Base-by-base conservation (phyloP, 768 basidiomycete genomes). In the Podaxis sp. region DNA sequence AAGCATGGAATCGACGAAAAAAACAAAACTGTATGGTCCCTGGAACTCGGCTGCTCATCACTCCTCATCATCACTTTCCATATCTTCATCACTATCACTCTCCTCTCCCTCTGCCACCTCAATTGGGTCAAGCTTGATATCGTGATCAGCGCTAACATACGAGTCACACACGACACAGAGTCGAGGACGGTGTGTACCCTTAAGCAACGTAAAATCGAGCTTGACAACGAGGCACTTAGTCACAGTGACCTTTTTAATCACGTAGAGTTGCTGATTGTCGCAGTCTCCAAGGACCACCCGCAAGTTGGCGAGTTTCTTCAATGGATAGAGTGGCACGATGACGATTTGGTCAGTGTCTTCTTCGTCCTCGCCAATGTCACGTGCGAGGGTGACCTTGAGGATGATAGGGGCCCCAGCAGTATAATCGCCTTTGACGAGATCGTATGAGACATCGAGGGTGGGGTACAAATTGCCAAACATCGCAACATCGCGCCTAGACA, bases 401-500 rank as follows among this genome's bases (percentile, higher is more conserved):
- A 82, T 76, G 75, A 99, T 92, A 0, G 97, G 92, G 9, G 89
- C 80, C 13, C 90, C 89, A 0, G 97, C 92, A 0, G 89, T 91
- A 73, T 95, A 91, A 9, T 93, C 90, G 59, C 89, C 92, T 72
- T 92, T 88, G 65, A 86, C 89, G 17, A 99, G 82, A 63, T 95
- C 87, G 68, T 91, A 88, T 12, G 84, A 80, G 48, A 99, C 93
- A 64, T 99, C 97, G 40, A 99, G 81, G n/a, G 93, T 96, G 0
- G 96, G 96, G 71, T 98, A 99, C 1, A 95, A 90, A 75, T 99
- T 99, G 69, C 96, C 95, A 67, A 97, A 96, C 48, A 84, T 88
- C 2, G 97, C 97, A 26, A 99, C 95, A 68, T 93, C 95, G 65
- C 87, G 89, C 93, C 94, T 96, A 68, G 11, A 59, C 67, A 40